Evolutionary conservation across 139 green algal species (phyloP), one percentile per base, ranked within the genome.

Genomic region (Coelastrella sp.): DNA sequence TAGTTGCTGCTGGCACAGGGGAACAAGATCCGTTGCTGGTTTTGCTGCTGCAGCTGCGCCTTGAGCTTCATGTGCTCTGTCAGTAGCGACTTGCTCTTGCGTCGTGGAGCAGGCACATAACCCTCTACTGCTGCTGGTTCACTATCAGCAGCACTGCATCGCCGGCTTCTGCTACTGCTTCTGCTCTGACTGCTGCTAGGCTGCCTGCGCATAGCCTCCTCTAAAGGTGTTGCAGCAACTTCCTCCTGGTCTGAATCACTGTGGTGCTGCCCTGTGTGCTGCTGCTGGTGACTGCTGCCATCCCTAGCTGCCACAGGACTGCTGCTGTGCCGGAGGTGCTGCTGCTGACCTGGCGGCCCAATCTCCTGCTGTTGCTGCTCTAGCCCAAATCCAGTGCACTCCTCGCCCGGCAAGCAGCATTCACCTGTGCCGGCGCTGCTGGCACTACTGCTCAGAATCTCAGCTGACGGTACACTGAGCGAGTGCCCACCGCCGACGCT

Each of bases 21-120:
- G 19, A 80, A 66, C 83, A 81, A 23, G 47, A 81, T 14, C 59
- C 65, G 19, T 16, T 89, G 85, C 73, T 89, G 85, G 20, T 75
- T 58, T 56, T 82, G 84, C 85, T 83, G 57, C 85, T 84, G 74
- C 74, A 89, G 16, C 71, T 82, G 68, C 19, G 73, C 58, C 85
- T 84, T 90, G 7, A 84, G 22, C 85, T 83, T 56, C 85, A 90
- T 83, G 22, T 75, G 85, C 19, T 23, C 73, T n/a, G 85, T 90
- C 73, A 90, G 74, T 58, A 90, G 17, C 11, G 83, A 88, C 60
- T 74, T 88, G 68, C 83, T 64, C 64, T 54, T 89, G 65, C 66
- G 77, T 17, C 82, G 16, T 22, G 61, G 61, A 47, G 64, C 65
- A 54, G 65, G 59, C 11, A 7, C 13, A 60, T 71, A 56, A 8